Evolutionary conservation across 495 filamentous ascomycete species (phyloP), one percentile per base, ranked within the genome.

Genomic region (Xylaria palmicola): DNA sequence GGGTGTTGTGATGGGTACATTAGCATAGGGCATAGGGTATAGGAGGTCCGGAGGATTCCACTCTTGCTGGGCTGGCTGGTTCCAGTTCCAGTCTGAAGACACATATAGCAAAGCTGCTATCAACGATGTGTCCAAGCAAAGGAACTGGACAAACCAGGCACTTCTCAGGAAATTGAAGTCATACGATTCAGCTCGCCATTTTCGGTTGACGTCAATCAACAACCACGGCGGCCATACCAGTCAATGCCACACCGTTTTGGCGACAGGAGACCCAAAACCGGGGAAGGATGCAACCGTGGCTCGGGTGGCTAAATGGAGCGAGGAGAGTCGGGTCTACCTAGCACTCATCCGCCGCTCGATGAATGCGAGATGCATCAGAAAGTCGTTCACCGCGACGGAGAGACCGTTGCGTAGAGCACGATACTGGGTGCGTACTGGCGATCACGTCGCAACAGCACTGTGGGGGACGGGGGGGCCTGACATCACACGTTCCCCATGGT

Each of bases 261-360:
- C 26, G 19, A 10, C 9, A 17, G 12, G n/a, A 41, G 39, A 4
- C 37, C 8, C 1, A 44, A 44, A 44, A 52, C 12, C 19, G 56
- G 56, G 36, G 56, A 34, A 27, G 12, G 47, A 40, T 41, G 44
- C 15, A 57, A 45, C 56, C 32, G 39, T 37, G 56, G 43, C 45
- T 50, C 30, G 22, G 37, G 36, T 59, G 56, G 36, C 47, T 50
- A 39, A 45, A 13, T 5, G 39, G 34, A 54, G 34, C 51, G 32
- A 54, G 29, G 17, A 13, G 15, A 40, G 9, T 20, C 6, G n/a
- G 30, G 27, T 7, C 20, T 26, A 55, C 37, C 5, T 52, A n/a
- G n/a, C 22, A 27, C n/a, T 7, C 37, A 43, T 20, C 15, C 41
- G n/a, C 6, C 27, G 27, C 36, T 36, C n/a, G n/a, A n/a, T n/a